Base-by-base conservation (phyloP, 1,284 basidiomycete species). In the Gymnopus androsaceus region DNA sequence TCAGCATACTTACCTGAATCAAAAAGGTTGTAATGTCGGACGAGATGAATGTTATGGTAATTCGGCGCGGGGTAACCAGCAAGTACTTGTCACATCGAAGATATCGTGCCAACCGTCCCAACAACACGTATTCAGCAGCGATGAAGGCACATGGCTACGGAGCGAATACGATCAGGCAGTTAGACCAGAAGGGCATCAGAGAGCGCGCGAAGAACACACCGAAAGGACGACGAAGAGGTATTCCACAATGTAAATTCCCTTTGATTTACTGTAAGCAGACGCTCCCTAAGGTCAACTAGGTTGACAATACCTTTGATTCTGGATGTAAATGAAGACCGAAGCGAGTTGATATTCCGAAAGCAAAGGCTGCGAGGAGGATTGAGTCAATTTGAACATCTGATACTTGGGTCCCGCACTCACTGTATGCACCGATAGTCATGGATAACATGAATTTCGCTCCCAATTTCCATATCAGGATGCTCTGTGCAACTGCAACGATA, bases 61-160 rank as follows among this genome's bases (percentile, higher is more conserved):
- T 81, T 41, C 75, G 73, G 37, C 74, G 73, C 12, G 83, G 76
- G 2, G 76, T 71, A 38, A 89, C 72, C 36, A 84, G 67, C n/a
- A 89, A 70, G 59, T 87, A 78, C 33, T 75, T 57, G 54, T 79
- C 74, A 47, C 76, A 78, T 45, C 75, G 66, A 2, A 89, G 68
- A 64, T 82, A 75, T 23, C 69, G 70, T 11, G 84, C 81, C 15
- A 91, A 67, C 25, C 82, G 79, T 3, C 87, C 86, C 9, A 90
- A 76, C 5, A 89, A 72, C 56, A 89, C 76, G 61, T 90, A 90
- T 64, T 87, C 80, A 25, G 85, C 82, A 7, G 88, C 88, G 55
- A 90, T 83, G 72, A 90, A 90, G n/a, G 85, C 86, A 61, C 88
- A 90, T 9, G 88, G 86, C 78, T 81, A 53, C 15, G 34, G 25